Evolutionary conservation across 1,284 basidiomycete genomes (phyloP), one percentile per base, ranked within the genome.

Genomic region (Ceratobasidium sp.): DNA sequence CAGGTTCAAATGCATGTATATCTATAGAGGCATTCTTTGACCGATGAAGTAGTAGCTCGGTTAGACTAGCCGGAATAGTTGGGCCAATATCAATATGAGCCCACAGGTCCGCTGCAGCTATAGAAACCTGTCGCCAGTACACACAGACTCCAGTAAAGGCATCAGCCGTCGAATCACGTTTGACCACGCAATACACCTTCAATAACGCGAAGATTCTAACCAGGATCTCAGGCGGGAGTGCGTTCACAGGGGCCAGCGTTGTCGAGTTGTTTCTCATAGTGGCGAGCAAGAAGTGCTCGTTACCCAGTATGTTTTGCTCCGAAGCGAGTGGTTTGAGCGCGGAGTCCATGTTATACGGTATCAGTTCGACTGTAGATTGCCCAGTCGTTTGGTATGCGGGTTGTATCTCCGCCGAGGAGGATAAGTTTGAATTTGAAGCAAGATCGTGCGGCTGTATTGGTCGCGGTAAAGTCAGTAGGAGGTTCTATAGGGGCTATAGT

Each of bases 221-320:
- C 2, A 71, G 40, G 40, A 71, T 61, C 56, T 71, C 56, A 38
- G 69, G 52, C 23, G 69, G 69, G 42, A 71, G 69, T n/a, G 42
- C 38, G 28, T 48, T 59, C 26, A 48, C 44, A 5, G 33, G 54
- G 26, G 69, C 12, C 12, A 71, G 23, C 1, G 64, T 15, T 26
- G 23, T 12, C n/a, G 64, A 65, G 5, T 48, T 38, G 44, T 65
- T 65, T 48, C 64, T 65, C 44, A 65, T 65, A 17, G 64, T 33
- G 26, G 64, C 20, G n/a, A 65, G 20, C 23, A 17, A 46, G 10
- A 17, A 4, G 44, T 44, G 64, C 44, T 48, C 48, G n/a, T 10
- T 28, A 17, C 44, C 26, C 12, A 65, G 23, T 3, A 4, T 28
- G 13, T 13, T 12, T 65, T 65, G 44, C 20, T 65, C 44, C 5